A percentile compares a stretch with the other conserved stretches of the same genome.
Conservation (phyloP, 768 basidiomycete species). For the Hygrocybe coccinea region DNA sequence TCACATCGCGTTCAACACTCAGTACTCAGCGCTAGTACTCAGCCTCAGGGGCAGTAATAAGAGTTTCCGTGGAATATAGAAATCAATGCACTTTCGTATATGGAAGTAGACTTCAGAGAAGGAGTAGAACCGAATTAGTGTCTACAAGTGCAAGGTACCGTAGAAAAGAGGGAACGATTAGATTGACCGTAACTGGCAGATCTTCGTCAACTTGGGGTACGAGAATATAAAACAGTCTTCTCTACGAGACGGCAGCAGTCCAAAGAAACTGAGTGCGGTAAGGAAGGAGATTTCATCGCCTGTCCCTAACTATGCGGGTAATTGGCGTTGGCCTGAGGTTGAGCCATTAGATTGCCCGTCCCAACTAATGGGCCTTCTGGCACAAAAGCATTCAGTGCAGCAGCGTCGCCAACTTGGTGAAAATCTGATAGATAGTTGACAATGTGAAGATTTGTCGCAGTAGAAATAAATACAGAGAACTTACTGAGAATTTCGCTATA, state of each 20-base stretch:
- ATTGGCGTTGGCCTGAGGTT: not conserved
- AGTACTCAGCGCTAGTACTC: too few relatives aligned
- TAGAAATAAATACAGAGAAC: conserved; percentile 16
- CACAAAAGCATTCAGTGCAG: conserved; percentile 43
- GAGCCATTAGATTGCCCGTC: conserved; percentile 35
- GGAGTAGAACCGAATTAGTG: too few relatives aligned
- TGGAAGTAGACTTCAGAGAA: too few relatives aligned
- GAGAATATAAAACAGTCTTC: not conserved
- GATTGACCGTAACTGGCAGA: too few relatives aligned
- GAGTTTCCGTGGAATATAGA: too few relatives aligned
- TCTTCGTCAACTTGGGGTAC: too few relatives aligned
- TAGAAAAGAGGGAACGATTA: too few relatives aligned
- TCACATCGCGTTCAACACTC: too few relatives aligned
- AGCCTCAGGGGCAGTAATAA: too few relatives aligned
- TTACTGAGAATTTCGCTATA: conserved; percentile 94
- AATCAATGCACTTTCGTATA: too few relatives aligned
- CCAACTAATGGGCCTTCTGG: conserved; percentile 69
- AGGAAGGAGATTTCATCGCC: not conserved
- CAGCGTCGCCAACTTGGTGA: conserved; percentile 60
- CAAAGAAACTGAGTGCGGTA: not conserved
- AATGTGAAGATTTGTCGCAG: not conserved
- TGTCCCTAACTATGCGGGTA: not conserved
- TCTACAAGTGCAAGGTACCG: too few relatives aligned
- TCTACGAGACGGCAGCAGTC: not conserved
- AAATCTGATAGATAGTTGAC: conserved; percentile 49